Evolutionary conservation across 108 stramenopile species (phyloP), one percentile per base, ranked within the genome.

Genomic region (Fragilariopsis cylindrus): DNA sequence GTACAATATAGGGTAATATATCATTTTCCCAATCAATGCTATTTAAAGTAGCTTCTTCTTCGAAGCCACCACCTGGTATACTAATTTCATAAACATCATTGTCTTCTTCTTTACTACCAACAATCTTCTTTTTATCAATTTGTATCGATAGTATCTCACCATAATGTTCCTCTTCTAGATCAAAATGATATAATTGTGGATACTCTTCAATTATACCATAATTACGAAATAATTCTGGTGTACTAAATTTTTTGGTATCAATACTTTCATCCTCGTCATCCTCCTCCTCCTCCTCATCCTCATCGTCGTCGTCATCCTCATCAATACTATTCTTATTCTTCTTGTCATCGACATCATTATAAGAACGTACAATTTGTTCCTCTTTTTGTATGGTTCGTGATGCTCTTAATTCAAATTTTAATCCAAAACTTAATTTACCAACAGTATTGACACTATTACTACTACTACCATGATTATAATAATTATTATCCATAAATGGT

Each of bases 321-420:
- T 88, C 85, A 15, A 83, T 71, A 57, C 90, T 88, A 77, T 89
- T 90, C 8, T 78, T 76, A 12, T 42, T 88, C 75, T 89, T 90
- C 9, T 78, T 76, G 12, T 42, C 77, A 57, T 81, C 80, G 16
- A 3, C 58, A n/a, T 18, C 18, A 9, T 40, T 40, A 30, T 9
- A 63, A 9, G 62, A n/a, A 0, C 62, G 62, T 45, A 45, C 16
- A 41, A 94, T 65, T 72, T 94, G 72, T 63, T 90, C 88, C 18
- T 86, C 88, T 5, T 75, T 60, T 60, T 67, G 39, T 46, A 92
- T 88, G 40, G 79, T 65, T 12, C 76, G 76, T 4, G 54, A 58
- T 19, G 83, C 71, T 5, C 63, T 57, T 87, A 86, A 3, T 30
- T 30, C 30, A 30, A 30, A 30, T 30, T 30, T 30, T 0, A 30